Base-by-base conservation (phyloP, 2,329 filamentous ascomycete genomes). In the Fusarium proliferatum region DNA sequence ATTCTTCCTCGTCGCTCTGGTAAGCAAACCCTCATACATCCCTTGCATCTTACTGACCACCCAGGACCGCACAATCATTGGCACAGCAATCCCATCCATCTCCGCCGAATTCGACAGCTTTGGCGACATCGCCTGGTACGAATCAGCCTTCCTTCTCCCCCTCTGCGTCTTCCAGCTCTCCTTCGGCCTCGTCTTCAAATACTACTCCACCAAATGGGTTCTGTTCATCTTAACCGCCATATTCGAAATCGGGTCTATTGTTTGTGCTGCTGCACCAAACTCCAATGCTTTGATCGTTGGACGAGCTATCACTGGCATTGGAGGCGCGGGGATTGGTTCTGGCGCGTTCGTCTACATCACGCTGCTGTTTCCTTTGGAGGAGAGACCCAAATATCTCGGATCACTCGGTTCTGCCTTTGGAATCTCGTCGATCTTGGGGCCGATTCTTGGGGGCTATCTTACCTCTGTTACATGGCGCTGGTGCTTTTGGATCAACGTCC, bases 401-500 rank as follows among this genome's bases (percentile, higher is more conserved):
- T 49, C 64, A 0, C 30, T 72, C 0, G 69, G 68, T 0, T 64
- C 69, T 15, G 59, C 69, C 0, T 72, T 72, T 34, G 69, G 69
- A 1, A 57, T 72, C 1, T 59, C 69, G 2, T 53, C 69, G 0
- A 72, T 72, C 1, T 1, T 72, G 21, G 69, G 69, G 0, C 69
- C 69, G 2, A 72, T 72, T 1, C 69, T 72, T 19, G 69, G 69
- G 1, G 69, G 69, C 0, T 72, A 72, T 23, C 69, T 72, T 4
- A 72, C 69, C 2, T 64, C 68, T 4, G 33, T 69, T 7, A 61
- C 19, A 2, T 72, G 69, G 69, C 69, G 69, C 9, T 72, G 69
- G 69, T 72, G 69, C 16, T 72, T 72, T n/a, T 72, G 69, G 69
- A 72, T 72, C 30, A 72, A 72, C 2, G 68, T 72, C 0, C 69